Evolutionary conservation across 768 basidiomycete genomes (phyloP).

Genomic region (Agrocybe praecox): DNA sequence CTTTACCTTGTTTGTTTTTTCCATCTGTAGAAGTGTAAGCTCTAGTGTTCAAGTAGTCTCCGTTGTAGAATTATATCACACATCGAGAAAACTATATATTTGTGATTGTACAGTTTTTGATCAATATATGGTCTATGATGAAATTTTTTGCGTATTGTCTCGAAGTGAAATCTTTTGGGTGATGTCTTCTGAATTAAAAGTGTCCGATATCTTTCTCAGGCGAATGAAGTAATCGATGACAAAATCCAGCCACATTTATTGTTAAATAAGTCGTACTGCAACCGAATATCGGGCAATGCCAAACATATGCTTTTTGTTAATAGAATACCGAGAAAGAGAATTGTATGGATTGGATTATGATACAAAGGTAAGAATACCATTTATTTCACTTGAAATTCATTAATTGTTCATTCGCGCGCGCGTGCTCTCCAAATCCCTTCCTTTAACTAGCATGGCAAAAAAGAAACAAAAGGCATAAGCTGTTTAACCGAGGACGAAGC

Average conservation of each 20-base stretch:
- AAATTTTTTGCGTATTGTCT: no score
- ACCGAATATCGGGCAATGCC: no score
- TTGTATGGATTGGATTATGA: constrained; percentile 22
- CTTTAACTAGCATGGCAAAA: not conserved
- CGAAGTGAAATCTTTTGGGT: no score
- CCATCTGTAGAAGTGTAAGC: not conserved
- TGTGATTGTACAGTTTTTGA: not conserved
- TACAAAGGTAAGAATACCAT: constrained; percentile 22
- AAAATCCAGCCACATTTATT: no score
- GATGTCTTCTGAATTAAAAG: no score
- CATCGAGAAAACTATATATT: not conserved
- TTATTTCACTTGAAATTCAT: constrained; percentile 23
- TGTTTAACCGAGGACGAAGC: no score
- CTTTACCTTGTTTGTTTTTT: not conserved
- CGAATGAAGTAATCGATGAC: no score
- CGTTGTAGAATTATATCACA: not conserved
- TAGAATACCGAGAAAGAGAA: not conserved
- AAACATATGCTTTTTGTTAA: no score
- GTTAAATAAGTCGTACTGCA: no score
- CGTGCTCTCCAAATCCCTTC: constrained; percentile 2
- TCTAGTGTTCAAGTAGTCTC: not conserved
- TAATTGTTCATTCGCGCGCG: constrained; percentile 16
- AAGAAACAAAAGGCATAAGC: no score
- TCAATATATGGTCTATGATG: no score
- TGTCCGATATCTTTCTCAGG: no score